These are phyloP conservation scores for Fusarium austroafricanum DNA, from an alignment of 2,329 filamentous ascomycete genomes.

Conservation along the genomic window DNA sequence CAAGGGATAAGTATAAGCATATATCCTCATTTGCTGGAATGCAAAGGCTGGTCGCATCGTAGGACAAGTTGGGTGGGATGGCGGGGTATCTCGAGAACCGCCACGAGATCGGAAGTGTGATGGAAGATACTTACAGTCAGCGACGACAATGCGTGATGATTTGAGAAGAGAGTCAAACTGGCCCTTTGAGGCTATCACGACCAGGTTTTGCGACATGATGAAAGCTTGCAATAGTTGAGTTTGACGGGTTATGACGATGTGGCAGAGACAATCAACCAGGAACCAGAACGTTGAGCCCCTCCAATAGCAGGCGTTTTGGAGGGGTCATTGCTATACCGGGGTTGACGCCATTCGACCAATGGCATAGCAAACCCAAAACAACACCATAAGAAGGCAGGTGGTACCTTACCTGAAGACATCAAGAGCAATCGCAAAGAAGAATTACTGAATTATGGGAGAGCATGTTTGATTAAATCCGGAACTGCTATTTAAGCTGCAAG, in stretches of 20 bases:
- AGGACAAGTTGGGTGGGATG: constrained; percentile 22
- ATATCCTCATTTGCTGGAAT: neutral
- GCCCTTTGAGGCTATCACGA: constrained; percentile 59
- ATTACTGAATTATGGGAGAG: too few relatives aligned
- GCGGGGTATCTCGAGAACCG: constrained; percentile 35
- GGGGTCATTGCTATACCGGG: constrained; percentile 48
- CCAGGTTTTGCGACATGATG: constrained; percentile 48
- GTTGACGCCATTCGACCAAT: constrained; percentile 41
- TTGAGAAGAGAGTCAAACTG: constrained; percentile 77
- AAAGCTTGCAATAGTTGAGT: constrained; percentile 32
- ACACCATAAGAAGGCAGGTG: too few relatives aligned
- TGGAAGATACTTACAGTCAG: constrained; percentile 78
- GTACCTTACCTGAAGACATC: too few relatives aligned
- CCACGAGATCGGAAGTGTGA: neutral
- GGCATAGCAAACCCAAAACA: neutral
- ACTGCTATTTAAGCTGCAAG: too few relatives aligned
- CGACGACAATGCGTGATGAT: constrained; percentile 82
- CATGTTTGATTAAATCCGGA: too few relatives aligned
- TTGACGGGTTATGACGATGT: constrained; percentile 39
- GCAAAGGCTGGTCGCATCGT: constrained; percentile 26
- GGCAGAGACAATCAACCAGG: constrained; percentile 38
- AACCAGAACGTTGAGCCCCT: constrained; percentile 36
- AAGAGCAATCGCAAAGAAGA: too few relatives aligned
- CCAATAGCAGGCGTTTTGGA: constrained; percentile 39
- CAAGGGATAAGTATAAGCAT: constrained; percentile 29